Conservation (phyloP, 139 green algal genomes). For the Auxenochlorella pyrenoidosa region DNA sequence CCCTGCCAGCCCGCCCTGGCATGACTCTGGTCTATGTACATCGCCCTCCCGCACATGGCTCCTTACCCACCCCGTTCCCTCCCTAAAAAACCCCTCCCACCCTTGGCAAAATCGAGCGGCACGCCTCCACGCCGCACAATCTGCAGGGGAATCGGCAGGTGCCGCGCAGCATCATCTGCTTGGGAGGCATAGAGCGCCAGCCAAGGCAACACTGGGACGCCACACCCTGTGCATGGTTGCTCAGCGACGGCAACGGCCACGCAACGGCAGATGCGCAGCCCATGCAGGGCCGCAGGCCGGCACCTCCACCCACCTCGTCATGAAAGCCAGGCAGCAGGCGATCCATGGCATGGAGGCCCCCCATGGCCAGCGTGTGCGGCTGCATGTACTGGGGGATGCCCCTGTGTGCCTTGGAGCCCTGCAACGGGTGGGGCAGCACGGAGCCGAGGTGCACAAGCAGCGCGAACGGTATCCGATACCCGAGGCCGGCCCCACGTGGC, state of each 20-base stretch:
- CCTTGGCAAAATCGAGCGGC: neutral
- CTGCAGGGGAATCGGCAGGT: too few species aligned
- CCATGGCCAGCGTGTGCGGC: slow-evolving; percentile 33
- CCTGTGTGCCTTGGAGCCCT: neutral
- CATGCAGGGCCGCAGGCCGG: too few species aligned
- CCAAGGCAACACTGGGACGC: too few species aligned
- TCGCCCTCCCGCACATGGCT: neutral
- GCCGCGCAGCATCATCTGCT: too few species aligned
- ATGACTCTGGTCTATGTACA: neutral
- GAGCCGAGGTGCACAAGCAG: neutral
- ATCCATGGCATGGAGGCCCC: slow-evolving; percentile 34
- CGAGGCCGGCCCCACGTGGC: too few species aligned
- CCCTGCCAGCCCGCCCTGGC: neutral
- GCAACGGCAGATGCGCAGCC: too few species aligned
- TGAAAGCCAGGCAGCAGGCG: slow-evolving; percentile 37
- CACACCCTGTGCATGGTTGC: neutral
- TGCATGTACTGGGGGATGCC: slow-evolving; percentile 37
- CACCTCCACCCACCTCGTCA: neutral
- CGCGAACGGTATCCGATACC: neutral
- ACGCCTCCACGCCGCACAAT: slow-evolving; percentile 4
- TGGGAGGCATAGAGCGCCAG: too few species aligned
- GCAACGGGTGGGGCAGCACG: too few species aligned
- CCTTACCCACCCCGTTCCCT: neutral
- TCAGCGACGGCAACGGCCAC: neutral
- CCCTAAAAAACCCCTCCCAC: neutral